A percentile compares a stretch with the other conserved stretches of the same genome.
phyloP scores from a whole-genome alignment of 805 yeast genomes.

The Candida ovalis region DNA sequence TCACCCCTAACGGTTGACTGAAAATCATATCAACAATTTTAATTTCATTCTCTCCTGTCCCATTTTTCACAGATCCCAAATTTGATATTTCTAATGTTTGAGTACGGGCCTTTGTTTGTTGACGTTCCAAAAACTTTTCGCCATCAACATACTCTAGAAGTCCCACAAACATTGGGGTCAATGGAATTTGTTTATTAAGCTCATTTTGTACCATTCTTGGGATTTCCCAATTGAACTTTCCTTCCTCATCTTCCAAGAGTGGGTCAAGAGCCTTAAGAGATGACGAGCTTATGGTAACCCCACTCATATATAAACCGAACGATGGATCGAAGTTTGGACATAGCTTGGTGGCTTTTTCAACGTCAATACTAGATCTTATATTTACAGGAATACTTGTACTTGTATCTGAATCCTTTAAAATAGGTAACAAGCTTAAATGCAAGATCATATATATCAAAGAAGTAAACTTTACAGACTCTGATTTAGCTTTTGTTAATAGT shows the following conservation, averaged over 20 bases:
- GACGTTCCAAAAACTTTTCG: conserved; percentile 1
- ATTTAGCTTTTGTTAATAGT: conserved; percentile 9
- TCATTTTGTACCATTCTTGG: conserved; percentile 11
- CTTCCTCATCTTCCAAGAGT: neutral
- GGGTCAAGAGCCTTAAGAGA: conserved; percentile 7
- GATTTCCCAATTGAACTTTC: conserved; percentile 14
- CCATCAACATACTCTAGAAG: conserved; percentile 7
- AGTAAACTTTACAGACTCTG: conserved; percentile 17
- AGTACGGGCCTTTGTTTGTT: conserved; percentile 1
- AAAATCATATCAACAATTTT: conserved; percentile 16
- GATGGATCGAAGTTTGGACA: conserved; percentile 4
- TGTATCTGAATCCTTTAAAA: conserved; percentile 12
- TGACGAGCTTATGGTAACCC: conserved; percentile 11
- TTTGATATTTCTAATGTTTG: conserved; percentile 20
- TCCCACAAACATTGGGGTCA: conserved; percentile 7
- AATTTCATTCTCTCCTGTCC: neutral
- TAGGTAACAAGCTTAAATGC: conserved; percentile 10
- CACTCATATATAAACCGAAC: conserved; percentile 20
- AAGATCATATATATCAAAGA: conserved; percentile 11
- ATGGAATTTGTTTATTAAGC: neutral
- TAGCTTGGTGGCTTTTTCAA: neutral
- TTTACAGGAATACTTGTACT: conserved; percentile 18
- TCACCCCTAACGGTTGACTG: conserved; percentile 13
- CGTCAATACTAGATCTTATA: conserved; percentile 11
- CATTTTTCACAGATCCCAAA: conserved; percentile 11